These are phyloP conservation scores for Phycomyces blakesleeanus DNA, from an alignment of 192 early-diverging fungal genomes.

Conservation along the genomic window DNA sequence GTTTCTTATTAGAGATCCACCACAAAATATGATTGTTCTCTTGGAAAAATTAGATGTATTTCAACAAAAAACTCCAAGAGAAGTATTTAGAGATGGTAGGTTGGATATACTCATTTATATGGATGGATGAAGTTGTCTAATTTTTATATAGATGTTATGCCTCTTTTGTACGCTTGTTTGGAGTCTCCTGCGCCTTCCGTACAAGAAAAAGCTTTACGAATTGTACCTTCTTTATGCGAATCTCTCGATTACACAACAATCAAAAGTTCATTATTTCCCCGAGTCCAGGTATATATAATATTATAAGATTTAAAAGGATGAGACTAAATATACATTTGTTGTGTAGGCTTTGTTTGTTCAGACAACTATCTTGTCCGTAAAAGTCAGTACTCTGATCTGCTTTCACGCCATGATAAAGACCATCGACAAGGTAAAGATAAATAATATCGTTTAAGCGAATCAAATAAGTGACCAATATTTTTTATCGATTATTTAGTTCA, in stretches of 20 bases:
- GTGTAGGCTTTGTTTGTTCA: slow-evolving; percentile 59
- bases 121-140: neutral
- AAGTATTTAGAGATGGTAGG: slow-evolving; percentile 59
- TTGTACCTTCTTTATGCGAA: slow-evolving; percentile 51
- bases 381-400: slow-evolving; percentile 65
- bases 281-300: slow-evolving; percentile 49
- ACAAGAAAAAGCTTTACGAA: slow-evolving; percentile 66
- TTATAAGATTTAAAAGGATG: neutral
- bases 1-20: slow-evolving; percentile 56
- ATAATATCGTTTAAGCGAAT: neutral
- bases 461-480: too few relatives aligned
- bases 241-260: slow-evolving; percentile 60
- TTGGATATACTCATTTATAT: neutral
- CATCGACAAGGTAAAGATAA: slow-evolving; percentile 55
- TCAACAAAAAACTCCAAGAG: slow-evolving; percentile 56
- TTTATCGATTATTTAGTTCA: slow-evolving; percentile 32
- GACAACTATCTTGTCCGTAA: slow-evolving; percentile 64
- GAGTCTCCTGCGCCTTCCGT: slow-evolving; percentile 48
- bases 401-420: slow-evolving; percentile 65
- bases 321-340: neutral
- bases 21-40: slow-evolving; percentile 65
- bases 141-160: slow-evolving; percentile 56
- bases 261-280: slow-evolving; percentile 64
- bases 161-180: slow-evolving; percentile 65
- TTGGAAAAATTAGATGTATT: slow-evolving; percentile 65